These are phyloP conservation scores for Urostyla sp. DNA, from an alignment of 73 alveolate species.

Conservation along the genomic window DNA sequence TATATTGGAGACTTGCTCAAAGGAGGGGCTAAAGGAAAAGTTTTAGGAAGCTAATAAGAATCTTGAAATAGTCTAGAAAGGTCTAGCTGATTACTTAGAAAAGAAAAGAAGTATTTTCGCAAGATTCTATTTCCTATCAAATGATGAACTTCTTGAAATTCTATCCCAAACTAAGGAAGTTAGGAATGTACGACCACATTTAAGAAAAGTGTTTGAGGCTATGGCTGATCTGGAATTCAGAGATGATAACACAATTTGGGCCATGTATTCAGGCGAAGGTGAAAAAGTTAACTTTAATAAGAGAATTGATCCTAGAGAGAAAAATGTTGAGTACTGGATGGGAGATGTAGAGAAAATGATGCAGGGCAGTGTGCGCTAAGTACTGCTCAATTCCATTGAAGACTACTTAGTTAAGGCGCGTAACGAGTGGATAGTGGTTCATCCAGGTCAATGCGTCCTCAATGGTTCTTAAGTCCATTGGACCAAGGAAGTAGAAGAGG, in stretches of 20 bases:
- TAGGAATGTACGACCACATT: slow-evolving; percentile 86
- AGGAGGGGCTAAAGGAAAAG: slow-evolving; percentile 94
- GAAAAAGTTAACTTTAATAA: slow-evolving; percentile 87
- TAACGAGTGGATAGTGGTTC: slow-evolving; percentile 98
- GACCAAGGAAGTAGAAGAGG: slow-evolving; percentile 99
- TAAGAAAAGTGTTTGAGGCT: slow-evolving; percentile 93
- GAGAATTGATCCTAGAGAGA: slow-evolving; percentile 93
- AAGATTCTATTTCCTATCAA: slow-evolving; percentile 97
- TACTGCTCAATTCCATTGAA: slow-evolving; percentile 87
- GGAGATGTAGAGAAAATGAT: slow-evolving; percentile 99
- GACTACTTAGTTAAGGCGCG: slow-evolving; percentile 92
- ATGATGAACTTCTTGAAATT: slow-evolving; percentile 96
- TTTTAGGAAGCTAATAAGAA: slow-evolving; percentile 98
- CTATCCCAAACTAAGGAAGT: slow-evolving; percentile 96
- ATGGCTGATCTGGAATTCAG: slow-evolving; percentile 90
- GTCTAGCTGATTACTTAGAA: slow-evolving; percentile 93
- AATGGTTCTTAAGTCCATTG: slow-evolving; percentile 98
- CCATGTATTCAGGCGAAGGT: slow-evolving; percentile 87
- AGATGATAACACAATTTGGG: slow-evolving; percentile 84
- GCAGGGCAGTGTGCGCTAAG: slow-evolving; percentile 94
- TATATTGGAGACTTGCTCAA: slow-evolving; percentile 67
- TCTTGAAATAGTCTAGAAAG: slow-evolving; percentile 95
- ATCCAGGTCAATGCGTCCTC: slow-evolving; percentile 99
- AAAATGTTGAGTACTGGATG: slow-evolving; percentile 99
- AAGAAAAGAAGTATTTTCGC: slow-evolving; percentile 97